These are phyloP conservation scores for maize (Zea mays) DNA, from an alignment of 176 grass and related monocot species.

Conservation along the genomic window Zm-B73-REFERENCE-NAM-5.0 NC_050097.1:48967001-48967500, in stretches of 20 bases:
- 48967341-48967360: conserved; percentile 60
- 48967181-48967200: conserved; percentile 55
- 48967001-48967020: conserved; percentile 71
- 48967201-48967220: conserved; percentile 65
- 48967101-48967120: conserved; percentile 59
- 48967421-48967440: conserved; percentile 78
- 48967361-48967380: conserved; percentile 65
- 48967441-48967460: conserved; percentile 35
- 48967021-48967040: conserved; percentile 69
- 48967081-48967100: conserved; percentile 60
- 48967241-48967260: conserved; percentile 60
- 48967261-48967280: conserved; percentile 66
- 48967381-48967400: conserved; percentile 78
- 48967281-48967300: conserved; percentile 54
- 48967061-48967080: conserved; percentile 41
- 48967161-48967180: conserved; percentile 55
- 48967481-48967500: background rate
- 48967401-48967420: conserved; percentile 64
- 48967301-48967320: conserved; percentile 73
- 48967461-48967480: background rate
- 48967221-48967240: conserved; percentile 66
- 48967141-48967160: conserved; percentile 84
- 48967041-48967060: conserved; percentile 65
- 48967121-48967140: conserved; percentile 60
- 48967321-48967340: conserved; percentile 80